Percentiles rank a stretch among this genome's conserved stretches.
Conservation (phyloP, 2,329 filamentous ascomycete species). For the Colletotrichum sp. region DNA sequence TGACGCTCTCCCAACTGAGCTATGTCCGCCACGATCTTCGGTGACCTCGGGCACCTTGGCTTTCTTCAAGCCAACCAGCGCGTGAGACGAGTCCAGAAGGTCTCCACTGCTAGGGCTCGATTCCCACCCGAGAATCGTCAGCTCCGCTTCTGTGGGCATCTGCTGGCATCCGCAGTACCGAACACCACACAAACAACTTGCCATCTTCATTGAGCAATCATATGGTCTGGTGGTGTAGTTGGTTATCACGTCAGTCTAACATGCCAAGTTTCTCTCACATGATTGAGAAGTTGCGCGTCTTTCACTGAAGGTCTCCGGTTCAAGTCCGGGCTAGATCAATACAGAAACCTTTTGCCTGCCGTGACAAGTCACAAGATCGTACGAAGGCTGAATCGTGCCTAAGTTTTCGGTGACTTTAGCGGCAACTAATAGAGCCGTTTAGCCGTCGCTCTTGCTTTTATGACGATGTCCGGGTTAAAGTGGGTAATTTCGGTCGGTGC, state of each 20-base stretch:
- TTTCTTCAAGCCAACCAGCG: neutral
- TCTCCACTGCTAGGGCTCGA: neutral
- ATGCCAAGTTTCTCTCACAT: neutral
- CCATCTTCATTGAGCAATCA: neutral
- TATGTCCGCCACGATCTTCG: constrained; percentile 9
- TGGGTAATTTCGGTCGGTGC: neutral
- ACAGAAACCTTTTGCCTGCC: neutral
- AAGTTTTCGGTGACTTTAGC: neutral
- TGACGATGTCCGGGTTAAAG: neutral
- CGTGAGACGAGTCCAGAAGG: neutral
- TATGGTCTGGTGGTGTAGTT: constrained; percentile 42
- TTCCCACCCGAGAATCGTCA: neutral
- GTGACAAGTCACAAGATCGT: neutral
- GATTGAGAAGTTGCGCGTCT: neutral
- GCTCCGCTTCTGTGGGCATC: neutral
- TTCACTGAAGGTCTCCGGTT: constrained; percentile 16
- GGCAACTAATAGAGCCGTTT: neutral
- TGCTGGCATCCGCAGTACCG: neutral
- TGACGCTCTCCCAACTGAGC: constrained; percentile 16
- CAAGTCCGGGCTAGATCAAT: constrained; percentile 12
- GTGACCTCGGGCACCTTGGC: rapidly evolving
- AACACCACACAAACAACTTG: neutral
- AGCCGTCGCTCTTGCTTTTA: neutral
- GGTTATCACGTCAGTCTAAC: constrained; percentile 56
- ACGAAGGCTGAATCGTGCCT: neutral